Conservation (phyloP, 192 early-diverging fungal species). For the Tieghemiomyces parasiticus region DNA sequence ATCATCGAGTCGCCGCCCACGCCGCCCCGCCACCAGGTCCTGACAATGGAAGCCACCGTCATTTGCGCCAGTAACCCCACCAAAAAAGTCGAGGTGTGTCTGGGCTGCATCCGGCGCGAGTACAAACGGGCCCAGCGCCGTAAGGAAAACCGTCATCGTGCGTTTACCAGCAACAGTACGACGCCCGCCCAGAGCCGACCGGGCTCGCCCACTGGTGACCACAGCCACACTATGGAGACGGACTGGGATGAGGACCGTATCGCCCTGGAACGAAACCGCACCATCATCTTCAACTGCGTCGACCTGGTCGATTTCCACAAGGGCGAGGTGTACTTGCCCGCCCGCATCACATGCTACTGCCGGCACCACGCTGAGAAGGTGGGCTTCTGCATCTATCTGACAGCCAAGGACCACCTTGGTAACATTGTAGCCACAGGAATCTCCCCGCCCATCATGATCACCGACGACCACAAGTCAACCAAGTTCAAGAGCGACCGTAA, state of each 20-base stretch:
- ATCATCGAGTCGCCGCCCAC: constrained; percentile 22
- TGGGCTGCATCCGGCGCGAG: constrained; percentile 74
- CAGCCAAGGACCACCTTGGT: constrained; percentile 48
- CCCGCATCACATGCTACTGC: constrained; percentile 93
- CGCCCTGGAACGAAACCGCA: constrained; percentile 56
- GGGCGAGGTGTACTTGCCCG: constrained; percentile 78
- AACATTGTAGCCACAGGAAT: constrained; percentile 57
- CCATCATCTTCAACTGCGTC: constrained; percentile 79
- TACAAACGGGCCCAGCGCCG: constrained; percentile 49
- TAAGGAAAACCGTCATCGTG: constrained; percentile 26
- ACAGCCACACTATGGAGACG: constrained; percentile 33
- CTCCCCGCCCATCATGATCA: constrained; percentile 90
- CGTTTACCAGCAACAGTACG: constrained; percentile 27
- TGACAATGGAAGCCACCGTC: constrained; percentile 69
- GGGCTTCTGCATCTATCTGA: constrained; percentile 82
- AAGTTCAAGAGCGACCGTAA: constrained; percentile 40
- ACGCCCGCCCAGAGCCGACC: constrained; percentile 39
- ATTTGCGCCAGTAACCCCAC: constrained; percentile 67
- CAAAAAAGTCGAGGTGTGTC: constrained; percentile 63
- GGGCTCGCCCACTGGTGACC: constrained; percentile 23
- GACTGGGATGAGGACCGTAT: constrained; percentile 51
- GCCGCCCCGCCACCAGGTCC: constrained; percentile 28
- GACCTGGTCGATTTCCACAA: constrained; percentile 74
- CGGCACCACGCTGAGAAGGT: constrained; percentile 87
- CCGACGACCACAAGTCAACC: constrained; percentile 92